These are phyloP conservation scores for Microdochium nivale DNA, from an alignment of 2,329 filamentous ascomycete genomes.

Conservation along the genomic window DNA sequence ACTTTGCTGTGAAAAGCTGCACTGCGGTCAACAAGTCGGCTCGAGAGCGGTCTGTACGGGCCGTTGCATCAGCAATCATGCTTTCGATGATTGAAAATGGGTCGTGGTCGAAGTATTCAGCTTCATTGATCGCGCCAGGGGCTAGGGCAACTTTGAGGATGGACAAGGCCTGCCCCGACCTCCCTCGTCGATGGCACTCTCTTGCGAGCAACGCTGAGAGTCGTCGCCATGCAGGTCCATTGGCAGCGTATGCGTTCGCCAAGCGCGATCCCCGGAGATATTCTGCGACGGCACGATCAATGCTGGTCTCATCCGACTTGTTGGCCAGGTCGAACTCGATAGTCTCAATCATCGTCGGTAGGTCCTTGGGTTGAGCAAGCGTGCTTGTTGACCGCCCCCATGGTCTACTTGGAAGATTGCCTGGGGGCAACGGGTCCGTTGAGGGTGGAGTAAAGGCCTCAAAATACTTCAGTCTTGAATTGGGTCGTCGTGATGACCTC, in stretches of 20 bases:
- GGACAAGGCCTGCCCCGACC: constrained; percentile 20
- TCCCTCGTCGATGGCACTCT: constrained; percentile 19
- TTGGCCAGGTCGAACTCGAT: not conserved
- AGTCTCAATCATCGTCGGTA: not conserved
- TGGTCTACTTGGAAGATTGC: not conserved
- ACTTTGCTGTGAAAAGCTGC: constrained; percentile 21
- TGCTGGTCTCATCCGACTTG: constrained; percentile 4
- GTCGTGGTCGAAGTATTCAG: constrained; percentile 23
- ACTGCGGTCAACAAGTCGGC: constrained; percentile 13
- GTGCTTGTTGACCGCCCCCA: not conserved
- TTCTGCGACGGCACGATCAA: constrained; percentile 11
- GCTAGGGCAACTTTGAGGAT: constrained; percentile 18
- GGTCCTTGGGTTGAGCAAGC: not conserved
- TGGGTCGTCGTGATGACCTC: not conserved
- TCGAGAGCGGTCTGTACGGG: constrained; percentile 1
- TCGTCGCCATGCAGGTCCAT: constrained; percentile 11
- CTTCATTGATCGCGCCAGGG: constrained; percentile 19
- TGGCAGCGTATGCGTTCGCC: constrained; percentile 3
- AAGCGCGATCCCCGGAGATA: constrained; percentile 8
- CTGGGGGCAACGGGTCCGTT: not conserved
- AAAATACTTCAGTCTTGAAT: not conserved
- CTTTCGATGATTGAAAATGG: constrained; percentile 24
- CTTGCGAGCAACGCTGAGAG: constrained; percentile 20
- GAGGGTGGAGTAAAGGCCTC: not conserved
- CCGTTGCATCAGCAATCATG: constrained; percentile 10